Evolutionary conservation across 139 green algal species (phyloP).

Genomic region (Picochlorum sp.): DNA sequence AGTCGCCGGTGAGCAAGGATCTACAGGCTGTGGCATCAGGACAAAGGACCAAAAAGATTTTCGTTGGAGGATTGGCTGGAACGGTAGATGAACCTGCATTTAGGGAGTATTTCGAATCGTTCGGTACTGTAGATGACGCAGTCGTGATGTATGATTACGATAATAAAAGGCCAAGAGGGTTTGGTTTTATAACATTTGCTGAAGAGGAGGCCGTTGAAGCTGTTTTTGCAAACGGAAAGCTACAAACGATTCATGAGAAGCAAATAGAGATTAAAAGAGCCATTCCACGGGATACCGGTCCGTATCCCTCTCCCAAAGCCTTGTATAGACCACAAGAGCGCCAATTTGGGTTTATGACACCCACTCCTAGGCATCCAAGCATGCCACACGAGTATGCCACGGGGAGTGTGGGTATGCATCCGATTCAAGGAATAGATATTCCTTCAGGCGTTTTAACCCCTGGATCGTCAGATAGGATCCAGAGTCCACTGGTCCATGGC

Average conservation of each 20-base stretch:
- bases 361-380: neutral
- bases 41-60: slow-evolving; percentile 79
- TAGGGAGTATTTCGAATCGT: slow-evolving; percentile 73
- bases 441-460: neutral
- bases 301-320: slow-evolving; percentile 7
- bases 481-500: neutral
- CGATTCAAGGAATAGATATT: too few species aligned
- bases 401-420: too few species aligned
- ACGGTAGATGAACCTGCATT: slow-evolving; percentile 73
- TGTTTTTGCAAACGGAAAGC: slow-evolving; percentile 64
- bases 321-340: neutral
- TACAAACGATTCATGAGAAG: slow-evolving; percentile 91
- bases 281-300: slow-evolving; percentile 78
- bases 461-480: neutral
- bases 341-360: neutral
- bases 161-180: slow-evolving; percentile 81
- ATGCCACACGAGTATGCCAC: neutral
- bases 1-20: slow-evolving; percentile 43
- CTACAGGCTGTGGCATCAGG: slow-evolving; percentile 10
- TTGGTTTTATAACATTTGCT: slow-evolving; percentile 92
- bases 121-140: slow-evolving; percentile 59
- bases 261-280: slow-evolving; percentile 86
- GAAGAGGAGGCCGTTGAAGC: slow-evolving; percentile 78
- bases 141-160: slow-evolving; percentile 97
- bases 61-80: slow-evolving; percentile 85